Conservation (phyloP, 129 eudicot species). For the Daucus carota region DH1_v3.0 NC_030382.2:21773001-21773500, state of each 20-base stretch:
- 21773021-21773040: slow-evolving; percentile 12
- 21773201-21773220: no score
- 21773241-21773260: no score
- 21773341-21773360: background rate
- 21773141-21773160: background rate
- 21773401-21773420: slow-evolving; percentile 18
- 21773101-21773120: slow-evolving; percentile 3
- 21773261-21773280: no score
- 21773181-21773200: no score
- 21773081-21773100: slow-evolving; percentile 9
- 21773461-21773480: slow-evolving; percentile 25
- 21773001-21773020: slow-evolving; percentile 17
- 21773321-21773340: no score
- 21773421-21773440: slow-evolving; percentile 26
- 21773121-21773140: slow-evolving; percentile 6
- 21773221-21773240: no score
- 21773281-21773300: no score
- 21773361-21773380: slow-evolving; percentile 27
- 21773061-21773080: slow-evolving; percentile 7
- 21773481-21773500: slow-evolving; percentile 17
- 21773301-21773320: no score
- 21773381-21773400: slow-evolving; percentile 20
- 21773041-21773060: background rate
- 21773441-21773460: slow-evolving; percentile 38
- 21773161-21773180: no score